Evolutionary conservation across 2,329 filamentous ascomycete species (phyloP).

Genomic region (Verticillium albo-atrum): DNA sequence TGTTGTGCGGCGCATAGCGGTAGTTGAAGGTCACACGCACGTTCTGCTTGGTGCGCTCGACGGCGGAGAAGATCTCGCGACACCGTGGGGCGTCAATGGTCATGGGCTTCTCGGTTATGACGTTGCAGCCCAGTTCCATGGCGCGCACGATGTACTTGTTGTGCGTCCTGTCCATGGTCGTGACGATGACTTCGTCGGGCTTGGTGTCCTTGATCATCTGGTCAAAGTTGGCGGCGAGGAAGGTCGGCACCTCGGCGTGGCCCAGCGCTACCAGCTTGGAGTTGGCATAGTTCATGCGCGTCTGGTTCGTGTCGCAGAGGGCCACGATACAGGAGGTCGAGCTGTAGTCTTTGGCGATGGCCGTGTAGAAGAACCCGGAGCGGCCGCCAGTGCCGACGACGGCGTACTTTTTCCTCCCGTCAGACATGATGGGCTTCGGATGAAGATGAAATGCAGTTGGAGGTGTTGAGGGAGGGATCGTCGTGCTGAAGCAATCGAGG

Average conservation of each 20-base stretch:
- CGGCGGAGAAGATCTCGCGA: slow-evolving; percentile 48
- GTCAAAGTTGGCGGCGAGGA: slow-evolving; percentile 50
- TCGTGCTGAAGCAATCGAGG: background rate
- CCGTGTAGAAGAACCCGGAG: slow-evolving; percentile 57
- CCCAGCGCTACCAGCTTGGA: slow-evolving; percentile 39
- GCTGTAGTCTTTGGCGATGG: slow-evolving; percentile 48
- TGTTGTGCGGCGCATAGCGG: slow-evolving; percentile 46
- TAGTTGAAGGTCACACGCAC: slow-evolving; percentile 47
- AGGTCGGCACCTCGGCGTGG: slow-evolving; percentile 46
- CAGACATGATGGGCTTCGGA: background rate
- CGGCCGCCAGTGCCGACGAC: slow-evolving; percentile 56
- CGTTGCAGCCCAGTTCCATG: slow-evolving; percentile 44
- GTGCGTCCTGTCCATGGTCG: slow-evolving; percentile 59
- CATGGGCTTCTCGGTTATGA: slow-evolving; percentile 48
- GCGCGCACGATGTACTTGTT: slow-evolving; percentile 56
- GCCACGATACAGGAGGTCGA: slow-evolving; percentile 47
- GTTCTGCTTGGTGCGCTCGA: slow-evolving; percentile 37
- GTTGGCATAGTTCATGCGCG: slow-evolving; percentile 54
- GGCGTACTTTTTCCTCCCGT: slow-evolving; percentile 33
- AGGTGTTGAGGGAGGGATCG: background rate
- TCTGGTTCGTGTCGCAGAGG: slow-evolving; percentile 57
- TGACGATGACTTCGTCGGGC: slow-evolving; percentile 59
- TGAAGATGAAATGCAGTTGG: background rate
- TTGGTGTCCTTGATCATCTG: slow-evolving; percentile 51
- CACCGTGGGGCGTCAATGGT: slow-evolving; percentile 48